Evolutionary conservation across 2,329 filamentous ascomycete species (phyloP), one percentile per base, ranked within the genome.

Genomic region (Paecilomyces fulvus): DNA sequence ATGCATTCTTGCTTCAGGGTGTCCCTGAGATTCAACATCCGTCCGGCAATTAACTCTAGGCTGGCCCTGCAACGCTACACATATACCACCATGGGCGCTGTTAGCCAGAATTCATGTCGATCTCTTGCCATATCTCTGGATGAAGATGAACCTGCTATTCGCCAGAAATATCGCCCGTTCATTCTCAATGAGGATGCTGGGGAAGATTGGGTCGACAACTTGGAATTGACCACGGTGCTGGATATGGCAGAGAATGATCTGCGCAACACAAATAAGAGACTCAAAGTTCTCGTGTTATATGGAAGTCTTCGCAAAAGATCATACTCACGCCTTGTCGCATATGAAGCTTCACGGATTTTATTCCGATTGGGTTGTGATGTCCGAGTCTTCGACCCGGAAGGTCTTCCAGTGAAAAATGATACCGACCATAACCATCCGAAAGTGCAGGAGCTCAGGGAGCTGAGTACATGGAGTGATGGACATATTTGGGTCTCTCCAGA

Each of bases 401-500:
- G 76, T 1, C 70, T 88, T 0, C 85, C 84, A 0, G 74, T 85
- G n/a, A 85, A 85, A 61, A 84, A 87, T 61, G 83, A 85, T 57
- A 73, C 76, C 1, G 77, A 82, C n/a, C 77, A 81, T 56, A 66
- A 64, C 3, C 83, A 87, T 60, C 71, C 76, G 0, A 85, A 84
- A 58, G 84, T 88, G 0, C 81, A 83, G 60, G 85, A 87, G 64
- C 74, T 87, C 5, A 77, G 84, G 3, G 75, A 79, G 7, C 74
- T 88, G 0, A 84, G 80, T 59, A 72, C 68, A 10, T 88, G 84
- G 85, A 85, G 81, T 55, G 83, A 88, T 62, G 85, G 83, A 0
- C 85, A 87, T 62, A 63, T 87, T 14, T 87, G 84, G 85, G 72
- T 84, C 9, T 82, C 79, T 8, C 84, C 84, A 0, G 85, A 88